These are phyloP conservation scores for Kalmusia sp. DNA, from an alignment of 2,329 filamentous ascomycete genomes.

Conservation along the genomic window DNA sequence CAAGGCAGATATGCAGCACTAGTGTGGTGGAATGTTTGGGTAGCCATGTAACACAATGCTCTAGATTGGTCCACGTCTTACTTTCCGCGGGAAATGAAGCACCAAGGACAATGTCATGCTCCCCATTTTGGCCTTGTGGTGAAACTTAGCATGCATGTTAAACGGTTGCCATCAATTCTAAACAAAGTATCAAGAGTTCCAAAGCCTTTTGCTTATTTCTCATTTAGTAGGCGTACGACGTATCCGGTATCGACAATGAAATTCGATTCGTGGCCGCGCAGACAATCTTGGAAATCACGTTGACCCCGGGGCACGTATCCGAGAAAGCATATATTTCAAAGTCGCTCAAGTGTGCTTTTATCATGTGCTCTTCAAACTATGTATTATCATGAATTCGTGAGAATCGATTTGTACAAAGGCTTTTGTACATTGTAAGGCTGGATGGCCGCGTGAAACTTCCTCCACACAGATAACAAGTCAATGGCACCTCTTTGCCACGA, in stretches of 20 bases:
- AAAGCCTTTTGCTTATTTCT: background rate
- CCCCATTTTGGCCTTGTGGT: background rate
- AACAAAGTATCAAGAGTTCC: background rate
- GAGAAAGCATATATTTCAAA: background rate
- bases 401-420: no score
- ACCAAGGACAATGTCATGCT: background rate
- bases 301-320: background rate
- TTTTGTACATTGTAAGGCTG: no score
- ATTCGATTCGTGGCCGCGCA: background rate
- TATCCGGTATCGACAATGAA: background rate
- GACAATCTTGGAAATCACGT: background rate
- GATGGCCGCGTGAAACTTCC: no score
- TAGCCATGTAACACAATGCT: background rate
- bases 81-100: background rate
- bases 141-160: background rate
- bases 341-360: background rate
- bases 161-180: background rate
- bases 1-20: background rate
- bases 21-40: background rate
- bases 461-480: no score
- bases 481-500: no score
- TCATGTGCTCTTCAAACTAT: background rate
- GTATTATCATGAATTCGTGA: background rate
- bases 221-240: background rate
- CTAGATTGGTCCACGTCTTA: background rate